Base-by-base conservation (phyloP, 192 early-diverging fungal species). In the Mortierella alpina region DNA sequence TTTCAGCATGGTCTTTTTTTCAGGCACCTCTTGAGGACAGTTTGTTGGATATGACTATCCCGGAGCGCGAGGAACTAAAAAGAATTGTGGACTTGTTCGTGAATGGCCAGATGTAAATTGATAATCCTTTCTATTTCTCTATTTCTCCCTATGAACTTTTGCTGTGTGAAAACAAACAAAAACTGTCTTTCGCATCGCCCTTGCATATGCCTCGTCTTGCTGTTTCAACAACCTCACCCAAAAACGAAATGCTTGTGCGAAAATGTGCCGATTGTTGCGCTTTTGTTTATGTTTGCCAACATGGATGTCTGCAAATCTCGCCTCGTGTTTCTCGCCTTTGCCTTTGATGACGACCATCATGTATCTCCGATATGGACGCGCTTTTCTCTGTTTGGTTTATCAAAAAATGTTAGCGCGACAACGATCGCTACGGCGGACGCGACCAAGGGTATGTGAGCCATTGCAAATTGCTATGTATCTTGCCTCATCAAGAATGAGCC, bases 381-480 rank as follows among this genome's bases (percentile, higher is more conserved):
- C 44, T 66, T 15, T 54, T 15, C 40, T 66, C 55, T 68, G 18
- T 46, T 44, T 70, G 74, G 61, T 69, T 70, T 20, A 63, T 63
- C 46, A 44, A 9, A 39, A 60, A 52, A 56, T 51, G 49, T 23
- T 80, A 80, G 77, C 77, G 77, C n/a, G 77, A 80, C 48, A 72
- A 72, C 70, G 77, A 80, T 44, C 77, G 77, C 51, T 80, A 72
- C 48, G 70, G 70, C 12, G 65, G 66, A 48, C 76, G 77, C 40
- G 77, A 80, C 0, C 77, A 80, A 62, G 70, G 77, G 77, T 80
- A 72, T 72, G 59, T 39, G 2, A n/a, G 3, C 15, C 4, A 14
- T 17, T n/a, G 11, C 2, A 42, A 4, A 49, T 56, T 23, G 8
- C 9, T 18, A 7, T 49, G 13, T 60, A 7, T 18, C 17, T 45